A percentile compares a stretch with the other conserved stretches of the same genome.
These are phyloP conservation scores for Chenopodium quinoa DNA, from an alignment of 148 eudicot species.

Conservation along the genomic window DNA sequence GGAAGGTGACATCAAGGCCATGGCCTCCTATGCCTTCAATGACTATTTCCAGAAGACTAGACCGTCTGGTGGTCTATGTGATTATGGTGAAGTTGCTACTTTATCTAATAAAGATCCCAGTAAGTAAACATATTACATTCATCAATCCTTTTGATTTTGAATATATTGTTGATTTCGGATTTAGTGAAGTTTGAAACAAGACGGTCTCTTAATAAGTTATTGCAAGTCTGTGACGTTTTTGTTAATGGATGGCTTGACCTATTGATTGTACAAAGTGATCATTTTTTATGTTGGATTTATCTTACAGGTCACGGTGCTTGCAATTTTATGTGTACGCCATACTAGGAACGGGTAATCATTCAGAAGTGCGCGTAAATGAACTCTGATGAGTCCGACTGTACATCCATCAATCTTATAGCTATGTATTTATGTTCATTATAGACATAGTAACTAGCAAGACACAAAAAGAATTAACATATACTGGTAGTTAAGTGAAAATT, in stretches of 20 bases:
- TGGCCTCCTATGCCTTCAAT: constrained; percentile 23
- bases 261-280: not conserved
- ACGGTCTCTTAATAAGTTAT: too few relatives aligned
- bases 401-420: too few relatives aligned
- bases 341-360: not conserved
- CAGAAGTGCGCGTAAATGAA: not conserved
- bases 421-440: too few relatives aligned
- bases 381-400: too few relatives aligned
- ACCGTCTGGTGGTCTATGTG: constrained; percentile 9
- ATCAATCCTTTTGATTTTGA: too few relatives aligned
- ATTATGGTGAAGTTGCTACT: constrained; percentile 1
- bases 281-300: not conserved
- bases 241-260: not conserved
- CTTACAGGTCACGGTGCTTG: constrained; percentile 17
- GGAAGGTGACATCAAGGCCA: constrained; percentile 10
- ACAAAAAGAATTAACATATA: too few relatives aligned
- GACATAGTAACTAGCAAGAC: too few relatives aligned
- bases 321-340: constrained; percentile 13
- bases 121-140: not conserved
- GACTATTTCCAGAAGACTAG: constrained; percentile 23
- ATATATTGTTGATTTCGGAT: too few relatives aligned
- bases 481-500: too few relatives aligned
- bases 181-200: too few relatives aligned
- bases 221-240: not conserved
- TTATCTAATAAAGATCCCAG: constrained; percentile 16